Evolutionary conservation across 192 early-diverging fungal genomes (phyloP).

Genomic region (Linnemannia schmuckeri): DNA sequence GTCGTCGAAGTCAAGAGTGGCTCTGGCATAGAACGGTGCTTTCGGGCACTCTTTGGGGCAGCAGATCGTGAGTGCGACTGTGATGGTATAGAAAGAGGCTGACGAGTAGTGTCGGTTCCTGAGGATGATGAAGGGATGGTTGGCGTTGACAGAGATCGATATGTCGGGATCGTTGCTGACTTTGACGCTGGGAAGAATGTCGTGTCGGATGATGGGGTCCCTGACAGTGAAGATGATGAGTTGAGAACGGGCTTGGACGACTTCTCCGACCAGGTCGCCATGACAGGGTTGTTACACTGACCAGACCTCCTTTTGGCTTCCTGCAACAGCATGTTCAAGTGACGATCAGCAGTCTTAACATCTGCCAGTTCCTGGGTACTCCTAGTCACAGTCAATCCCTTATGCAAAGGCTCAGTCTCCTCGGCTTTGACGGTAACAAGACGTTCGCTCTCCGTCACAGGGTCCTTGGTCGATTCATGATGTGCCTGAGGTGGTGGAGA

Average conservation of each 20-base stretch:
- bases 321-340: slow-evolving; percentile 40
- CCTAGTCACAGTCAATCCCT: neutral
- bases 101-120: neutral
- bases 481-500: neutral
- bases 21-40: slow-evolving; percentile 27
- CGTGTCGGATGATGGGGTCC: slow-evolving; percentile 11
- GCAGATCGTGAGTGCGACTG: slow-evolving; percentile 12
- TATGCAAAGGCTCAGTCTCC: neutral
- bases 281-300: slow-evolving; percentile 23
- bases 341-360: slow-evolving; percentile 22
- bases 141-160: slow-evolving; percentile 28
- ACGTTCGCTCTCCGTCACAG: neutral
- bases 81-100: slow-evolving; percentile 5
- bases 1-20: neutral
- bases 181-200: slow-evolving; percentile 24
- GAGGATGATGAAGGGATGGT: neutral
- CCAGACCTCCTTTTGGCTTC: slow-evolving; percentile 42
- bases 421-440: slow-evolving; percentile 9
- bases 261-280: slow-evolving; percentile 36
- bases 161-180: neutral
- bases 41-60: slow-evolving; percentile 5
- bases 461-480: neutral
- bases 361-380: slow-evolving; percentile 18
- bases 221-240: slow-evolving; percentile 15
- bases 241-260: slow-evolving; percentile 32